Base-by-base conservation (phyloP, 1,284 basidiomycete genomes). In the Prillingera fragicola region DNA sequence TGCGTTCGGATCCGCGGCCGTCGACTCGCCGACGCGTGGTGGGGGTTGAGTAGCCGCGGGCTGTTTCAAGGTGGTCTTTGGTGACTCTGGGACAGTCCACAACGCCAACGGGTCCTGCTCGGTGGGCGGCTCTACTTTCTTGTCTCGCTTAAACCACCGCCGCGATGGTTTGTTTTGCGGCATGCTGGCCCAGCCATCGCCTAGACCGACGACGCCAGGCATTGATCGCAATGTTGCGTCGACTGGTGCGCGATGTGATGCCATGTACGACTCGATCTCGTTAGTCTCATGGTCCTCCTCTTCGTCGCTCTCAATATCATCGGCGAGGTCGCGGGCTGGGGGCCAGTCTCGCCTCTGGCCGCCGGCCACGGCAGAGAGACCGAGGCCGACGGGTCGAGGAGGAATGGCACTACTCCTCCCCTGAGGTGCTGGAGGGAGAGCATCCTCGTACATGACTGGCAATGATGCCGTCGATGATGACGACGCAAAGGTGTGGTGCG, bases 101-200 rank as follows among this genome's bases (percentile, higher is more conserved):
- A 52, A 38, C 7, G 50, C 33, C 12, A 52, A 28, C 13, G 50
- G 50, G 43, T 51, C 49, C 2, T 42, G 33, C n/a, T 41, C 45
- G 10, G 24, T 27, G 22, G 32, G 33, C 10, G 22, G 18, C 29
- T 41, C 31, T 12, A 43, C 41, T 25, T 32, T 25, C 17, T 45
- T 42, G 4, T 19, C 22, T n/a, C 43, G 35, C 17, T 35, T 29
- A 25, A 48, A 48, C 50, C 50, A 52, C 10, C 39, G 26, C 14
- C 17, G 17, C 12, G 21, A 26, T 3, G 36, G 36, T 24, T 48
- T 41, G 8, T 27, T 21, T 15, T 39, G 44, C 6, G 45, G 45
- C 21, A 59, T 62, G 24, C 62, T 57, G 9, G 60, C 60, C 65
- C 65, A 67, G 10, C 65, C 65, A 31, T 67, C 65, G 8, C 65